Conservation (phyloP, 2,329 filamentous ascomycete genomes). For the Coleophoma eucalyptorum region DNA sequence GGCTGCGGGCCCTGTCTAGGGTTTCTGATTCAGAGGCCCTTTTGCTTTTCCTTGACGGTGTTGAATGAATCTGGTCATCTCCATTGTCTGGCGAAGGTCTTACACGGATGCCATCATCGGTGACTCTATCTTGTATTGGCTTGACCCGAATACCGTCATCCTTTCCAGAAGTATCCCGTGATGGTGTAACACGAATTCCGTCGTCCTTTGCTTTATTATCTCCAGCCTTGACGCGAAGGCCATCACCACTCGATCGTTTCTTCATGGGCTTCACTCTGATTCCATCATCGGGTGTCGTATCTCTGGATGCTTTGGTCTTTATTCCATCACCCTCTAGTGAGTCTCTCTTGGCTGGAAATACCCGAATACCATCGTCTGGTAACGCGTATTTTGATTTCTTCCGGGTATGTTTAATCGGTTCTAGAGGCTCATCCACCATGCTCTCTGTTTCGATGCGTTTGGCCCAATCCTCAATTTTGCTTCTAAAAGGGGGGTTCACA, state of each 20-base stretch:
- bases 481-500: conserved; percentile 51
- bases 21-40: conserved; percentile 6
- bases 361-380: not conserved
- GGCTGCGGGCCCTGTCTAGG: conserved; percentile 4
- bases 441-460: conserved; percentile 9
- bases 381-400: not conserved
- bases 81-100: conserved; percentile 9
- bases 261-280: conserved; percentile 36
- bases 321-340: conserved; percentile 1
- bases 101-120: conserved; percentile 12
- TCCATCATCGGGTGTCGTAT: conserved; percentile 28
- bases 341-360: not conserved
- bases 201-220: conserved; percentile 19
- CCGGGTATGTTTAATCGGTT: conserved; percentile 4
- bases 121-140: conserved; percentile 9
- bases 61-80: not conserved
- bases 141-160: conserved; percentile 36
- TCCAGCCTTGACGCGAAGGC: conserved; percentile 19
- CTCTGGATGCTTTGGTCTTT: conserved; percentile 12
- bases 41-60: conserved; percentile 4
- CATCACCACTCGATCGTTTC: conserved; percentile 13
- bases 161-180: conserved; percentile 11
- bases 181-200: conserved; percentile 25
- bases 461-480: conserved; percentile 61
- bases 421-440: conserved; percentile 4